Base-by-base conservation (phyloP, 176 grass and related monocot genomes). In the Tuctoria greenei region DNA sequence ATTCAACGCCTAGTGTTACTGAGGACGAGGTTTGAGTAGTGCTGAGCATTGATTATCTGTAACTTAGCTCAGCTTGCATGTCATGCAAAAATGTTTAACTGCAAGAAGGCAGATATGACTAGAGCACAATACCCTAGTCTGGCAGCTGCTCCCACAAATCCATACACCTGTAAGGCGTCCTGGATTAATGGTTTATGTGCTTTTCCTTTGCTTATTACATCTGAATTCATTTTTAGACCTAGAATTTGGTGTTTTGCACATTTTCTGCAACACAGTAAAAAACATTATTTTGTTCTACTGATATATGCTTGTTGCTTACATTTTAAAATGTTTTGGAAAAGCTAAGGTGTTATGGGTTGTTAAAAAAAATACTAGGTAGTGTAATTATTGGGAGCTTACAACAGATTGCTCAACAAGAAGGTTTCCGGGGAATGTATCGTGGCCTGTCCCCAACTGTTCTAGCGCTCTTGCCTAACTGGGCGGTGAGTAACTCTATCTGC, bases 391-490 rank as follows among this genome's bases (percentile, higher is more conserved):
- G 87, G 76, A 99, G 87, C 65, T 85, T 99, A 61, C 79, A 95
- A 69, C 89, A 99, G 78, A 95, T 99, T 88, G 75, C 78, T 60
- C 85, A 88, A 65, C 88, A 71, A 43, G 95, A 99, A 90, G 91
- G 95, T 68, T 75, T 88, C 25, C 84, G 89, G 28, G 95, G 95
- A 68, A 73, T 99, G 83, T 99, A 99, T 79, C 91, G 91, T 18
- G 95, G 95, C 52, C 81, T 99, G 55, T 99, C 91, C 60, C 91
- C 95, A 9, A 92, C 95, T 66, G 44, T 95, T 65, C 75, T 99
- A 70, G 95, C 95, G 4, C 82, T 99, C 37, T 84, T 99, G 24
- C 95, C 95, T 39, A 99, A 99, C 66, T 99, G 95, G 95, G 95
- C 95, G 11, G 95, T 99, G 67, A 92, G 95, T 88, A 55, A 28